Base-by-base conservation (phyloP, 768 basidiomycete genomes). In the Suillus plorans region DNA sequence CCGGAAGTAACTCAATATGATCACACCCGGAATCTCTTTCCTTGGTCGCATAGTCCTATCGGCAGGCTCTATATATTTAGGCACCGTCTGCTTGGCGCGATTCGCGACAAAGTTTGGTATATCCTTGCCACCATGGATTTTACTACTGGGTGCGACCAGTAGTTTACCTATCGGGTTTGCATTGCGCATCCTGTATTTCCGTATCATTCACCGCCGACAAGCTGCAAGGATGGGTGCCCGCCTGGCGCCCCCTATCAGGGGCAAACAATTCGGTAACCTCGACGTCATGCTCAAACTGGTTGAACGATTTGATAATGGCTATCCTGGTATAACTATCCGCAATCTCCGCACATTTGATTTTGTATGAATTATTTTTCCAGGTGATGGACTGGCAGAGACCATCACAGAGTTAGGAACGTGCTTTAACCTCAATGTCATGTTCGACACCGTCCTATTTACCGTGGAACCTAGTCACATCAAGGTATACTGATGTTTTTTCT, bases 381-480 rank as follows among this genome's bases (percentile, higher is more conserved):
- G 74, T 20, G 86, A 86, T 61, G 80, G 79, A 1, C 39, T 85
- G 0, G 55, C 66, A 4, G 78, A 82, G 13, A 55, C 74, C 5
- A 31, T 81, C 7, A 74, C 75, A 31, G 65, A 69, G 37, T 63
- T 67, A 13, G 86, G 85, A 1, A 81, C 81, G 8, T 78, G 80
- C n/a, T 70, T 79, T 64, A 84, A 84, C 67, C 47, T 85, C 61
- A 75, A 79, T 6, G 64, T 84, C 20, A 65, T 86, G 66, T 85
- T 81, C 77, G 74, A 77, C 7, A 78, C 84, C 66, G 41, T 80
- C 13, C 64, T 85, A 31, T 76, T 86, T 47, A 87, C 86, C 3
- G 76, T 76, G 0, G 80, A 77, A 25, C 87, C 86, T 1, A 81
- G 85, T 41, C 81, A 88, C 60, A 81, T 88, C 71, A 86, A 89